These are phyloP conservation scores for Acanthamoeba royreba DNA, from an alignment of 208 protist species.

Conservation along the genomic window DNA sequence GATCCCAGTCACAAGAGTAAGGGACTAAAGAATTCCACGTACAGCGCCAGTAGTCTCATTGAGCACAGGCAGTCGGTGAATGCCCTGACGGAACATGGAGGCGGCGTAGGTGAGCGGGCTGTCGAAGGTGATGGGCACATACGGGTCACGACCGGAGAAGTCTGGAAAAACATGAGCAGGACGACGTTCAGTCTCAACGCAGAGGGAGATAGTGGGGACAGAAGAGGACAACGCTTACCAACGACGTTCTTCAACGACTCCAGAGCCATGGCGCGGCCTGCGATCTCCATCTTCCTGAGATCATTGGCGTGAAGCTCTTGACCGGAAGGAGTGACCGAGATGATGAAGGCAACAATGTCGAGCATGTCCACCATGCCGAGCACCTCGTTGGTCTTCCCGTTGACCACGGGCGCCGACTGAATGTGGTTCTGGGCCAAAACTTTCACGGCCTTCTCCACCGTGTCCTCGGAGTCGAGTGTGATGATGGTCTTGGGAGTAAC, in stretches of 20 bases:
- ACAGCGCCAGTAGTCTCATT: not conserved
- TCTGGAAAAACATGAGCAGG: not conserved
- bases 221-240: not conserved
- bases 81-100: not conserved
- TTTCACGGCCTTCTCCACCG: conserved; percentile 22
- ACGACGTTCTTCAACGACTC: conserved; percentile 39
- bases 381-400: conserved; percentile 37
- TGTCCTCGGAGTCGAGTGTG: not conserved
- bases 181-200: not conserved
- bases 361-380: conserved; percentile 46
- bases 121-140: not conserved
- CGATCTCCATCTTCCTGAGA: conserved; percentile 28
- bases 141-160: conserved; percentile 32
- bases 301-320: not conserved
- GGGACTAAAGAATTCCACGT: not conserved
- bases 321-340: not conserved
- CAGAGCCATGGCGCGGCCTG: conserved; percentile 31
- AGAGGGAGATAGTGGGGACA: not conserved
- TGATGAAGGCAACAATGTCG: conserved; percentile 27
- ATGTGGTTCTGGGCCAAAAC: not conserved
- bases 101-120: not conserved
- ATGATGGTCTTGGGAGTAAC: not conserved
- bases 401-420: conserved; percentile 28
- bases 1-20: not conserved
- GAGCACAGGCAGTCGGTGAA: conserved; percentile 21